These are phyloP conservation scores for Thelonectria discophora DNA, from an alignment of 2,329 filamentous ascomycete species.

Conservation along the genomic window DNA sequence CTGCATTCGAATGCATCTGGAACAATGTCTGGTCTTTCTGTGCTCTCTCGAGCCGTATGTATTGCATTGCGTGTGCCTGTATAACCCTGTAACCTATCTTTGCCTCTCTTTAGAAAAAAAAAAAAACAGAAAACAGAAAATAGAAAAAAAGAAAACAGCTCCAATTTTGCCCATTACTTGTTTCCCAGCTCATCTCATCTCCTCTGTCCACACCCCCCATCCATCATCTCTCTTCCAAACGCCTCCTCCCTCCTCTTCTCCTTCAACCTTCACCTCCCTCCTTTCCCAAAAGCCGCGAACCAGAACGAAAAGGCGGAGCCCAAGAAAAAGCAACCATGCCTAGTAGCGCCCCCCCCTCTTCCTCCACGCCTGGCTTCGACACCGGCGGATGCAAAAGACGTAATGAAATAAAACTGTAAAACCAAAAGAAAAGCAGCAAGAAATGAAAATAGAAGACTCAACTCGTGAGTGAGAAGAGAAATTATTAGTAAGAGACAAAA, in stretches of 20 bases:
- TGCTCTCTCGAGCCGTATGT: neutral
- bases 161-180: neutral
- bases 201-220: neutral
- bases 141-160: neutral
- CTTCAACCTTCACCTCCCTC: neutral
- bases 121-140: too few species aligned
- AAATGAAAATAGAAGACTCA: slow-evolving; percentile 11
- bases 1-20: too few species aligned
- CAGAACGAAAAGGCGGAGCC: slow-evolving; percentile 6
- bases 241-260: neutral
- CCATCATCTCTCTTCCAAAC: too few species aligned
- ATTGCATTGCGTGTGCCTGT: slow-evolving; percentile 10
- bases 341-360: slow-evolving; percentile 27
- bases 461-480: slow-evolving; percentile 1
- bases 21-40: too few species aligned
- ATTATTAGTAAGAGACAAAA: slow-evolving; percentile 11
- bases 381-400: slow-evolving; percentile 10
- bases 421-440: slow-evolving; percentile 12
- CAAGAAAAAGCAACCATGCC: slow-evolving; percentile 21
- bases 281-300: slow-evolving; percentile 1
- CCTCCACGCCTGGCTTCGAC: slow-evolving; percentile 27
- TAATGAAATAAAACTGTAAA: slow-evolving; percentile 5
- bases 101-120: too few species aligned
- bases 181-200: neutral
- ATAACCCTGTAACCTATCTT: neutral